Evolutionary conservation across 306 rosid species (phyloP).

Genomic region (Urtica urens): DNA sequence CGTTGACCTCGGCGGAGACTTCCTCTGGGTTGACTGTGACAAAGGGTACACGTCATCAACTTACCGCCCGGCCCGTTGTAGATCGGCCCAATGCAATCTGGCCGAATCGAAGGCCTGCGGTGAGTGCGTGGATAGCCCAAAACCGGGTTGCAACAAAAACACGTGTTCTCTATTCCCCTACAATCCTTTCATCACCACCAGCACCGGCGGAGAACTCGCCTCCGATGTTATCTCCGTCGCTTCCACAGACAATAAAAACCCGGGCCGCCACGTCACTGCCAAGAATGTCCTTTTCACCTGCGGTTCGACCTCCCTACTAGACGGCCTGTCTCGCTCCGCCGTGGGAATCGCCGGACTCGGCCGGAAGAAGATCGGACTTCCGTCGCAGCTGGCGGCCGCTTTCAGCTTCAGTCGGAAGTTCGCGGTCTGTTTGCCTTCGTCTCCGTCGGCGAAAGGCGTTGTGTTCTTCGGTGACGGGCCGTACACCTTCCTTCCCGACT

Average conservation of each 20-base stretch:
- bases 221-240: constrained; percentile 25
- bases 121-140: constrained; percentile 17
- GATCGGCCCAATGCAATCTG: constrained; percentile 38
- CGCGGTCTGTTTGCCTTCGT: constrained; percentile 40
- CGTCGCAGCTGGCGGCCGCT: constrained; percentile 36
- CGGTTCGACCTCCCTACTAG: constrained; percentile 14
- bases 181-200: constrained; percentile 23
- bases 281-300: constrained; percentile 34
- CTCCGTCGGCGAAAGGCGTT: constrained; percentile 15
- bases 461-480: constrained; percentile 41
- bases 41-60: constrained; percentile 32
- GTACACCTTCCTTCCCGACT: constrained; percentile 20
- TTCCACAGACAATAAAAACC: constrained; percentile 29
- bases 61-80: constrained; percentile 24
- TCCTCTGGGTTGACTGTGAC: constrained; percentile 50
- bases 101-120: constrained; percentile 2
- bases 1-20: constrained; percentile 42
- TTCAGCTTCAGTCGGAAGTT: constrained; percentile 32
- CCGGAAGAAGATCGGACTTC: constrained; percentile 26
- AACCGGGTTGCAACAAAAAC: constrained; percentile 30
- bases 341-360: constrained; percentile 51
- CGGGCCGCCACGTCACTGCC: constrained; percentile 8
- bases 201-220: constrained; percentile 18
- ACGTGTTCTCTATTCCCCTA: constrained; percentile 20
- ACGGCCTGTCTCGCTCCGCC: constrained; percentile 34